Conservation (phyloP, 2,329 filamentous ascomycete species). For the Xylariaceae sp. region DNA sequence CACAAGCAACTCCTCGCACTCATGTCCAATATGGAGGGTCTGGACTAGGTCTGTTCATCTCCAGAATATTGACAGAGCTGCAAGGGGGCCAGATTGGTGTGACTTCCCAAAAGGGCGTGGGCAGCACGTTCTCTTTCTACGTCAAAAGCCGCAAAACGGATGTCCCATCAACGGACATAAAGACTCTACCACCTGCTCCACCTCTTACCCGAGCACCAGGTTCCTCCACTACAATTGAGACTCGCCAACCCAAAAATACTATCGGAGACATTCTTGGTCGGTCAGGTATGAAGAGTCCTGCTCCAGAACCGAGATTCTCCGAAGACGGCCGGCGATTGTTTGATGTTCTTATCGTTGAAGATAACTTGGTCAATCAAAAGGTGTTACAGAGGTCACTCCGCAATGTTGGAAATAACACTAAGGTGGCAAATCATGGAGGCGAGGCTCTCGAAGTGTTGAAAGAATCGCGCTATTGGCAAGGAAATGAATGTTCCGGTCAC, state of each 20-base stretch:
- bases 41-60: constrained; percentile 77
- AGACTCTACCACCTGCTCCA: constrained; percentile 41
- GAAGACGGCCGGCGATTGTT: constrained; percentile 47
- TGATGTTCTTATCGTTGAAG: constrained; percentile 70
- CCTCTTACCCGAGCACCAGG: constrained; percentile 42
- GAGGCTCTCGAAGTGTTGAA: constrained; percentile 66
- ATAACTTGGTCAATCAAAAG: constrained; percentile 72
- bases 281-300: constrained; percentile 18
- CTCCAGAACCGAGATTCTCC: constrained; percentile 36
- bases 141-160: constrained; percentile 69
- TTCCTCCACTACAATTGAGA: constrained; percentile 44
- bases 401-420: constrained; percentile 66
- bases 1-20: constrained; percentile 71
- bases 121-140: constrained; percentile 80
- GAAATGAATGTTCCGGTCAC: constrained; percentile 53
- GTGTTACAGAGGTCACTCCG: constrained; percentile 67
- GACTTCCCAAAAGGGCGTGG: constrained; percentile 68
- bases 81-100: constrained; percentile 82
- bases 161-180: constrained; percentile 47
- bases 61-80: constrained; percentile 74
- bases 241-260: constrained; percentile 34
- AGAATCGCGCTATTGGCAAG: constrained; percentile 62
- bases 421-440: constrained; percentile 69
- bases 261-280: constrained; percentile 22
- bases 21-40: constrained; percentile 77